A percentile compares a stretch with the other conserved stretches of the same genome.
phyloP scores from a whole-genome alignment of 2,329 filamentous ascomycete genomes.

The Paecilomyces sp. region DNA sequence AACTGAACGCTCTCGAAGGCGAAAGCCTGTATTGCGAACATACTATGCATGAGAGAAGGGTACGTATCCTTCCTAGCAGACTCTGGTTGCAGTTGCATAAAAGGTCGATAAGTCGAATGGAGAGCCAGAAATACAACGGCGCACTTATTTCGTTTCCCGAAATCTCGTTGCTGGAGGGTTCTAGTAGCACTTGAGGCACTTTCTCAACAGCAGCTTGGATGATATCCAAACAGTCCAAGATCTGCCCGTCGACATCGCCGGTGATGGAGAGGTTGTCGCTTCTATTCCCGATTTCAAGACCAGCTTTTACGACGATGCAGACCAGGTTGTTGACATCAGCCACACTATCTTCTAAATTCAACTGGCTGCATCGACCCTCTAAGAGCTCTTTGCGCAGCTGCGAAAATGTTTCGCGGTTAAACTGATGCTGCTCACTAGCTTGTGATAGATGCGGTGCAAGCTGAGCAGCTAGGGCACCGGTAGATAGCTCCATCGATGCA shows the following conservation, averaged over 20 bases:
- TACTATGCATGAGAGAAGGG: constrained; percentile 26
- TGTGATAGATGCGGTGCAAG: constrained; percentile 73
- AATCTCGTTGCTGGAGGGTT: constrained; percentile 56
- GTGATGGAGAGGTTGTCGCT: constrained; percentile 58
- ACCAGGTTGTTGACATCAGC: constrained; percentile 79
- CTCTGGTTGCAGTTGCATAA: constrained; percentile 35
- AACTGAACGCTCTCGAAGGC: constrained; percentile 20
- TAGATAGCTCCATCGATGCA: constrained; percentile 31
- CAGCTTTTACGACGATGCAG: constrained; percentile 73
- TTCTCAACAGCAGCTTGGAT: constrained; percentile 68
- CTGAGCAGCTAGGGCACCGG: constrained; percentile 81
- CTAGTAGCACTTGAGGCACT: constrained; percentile 60
- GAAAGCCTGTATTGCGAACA: constrained; percentile 25
- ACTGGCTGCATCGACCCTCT: constrained; percentile 35
- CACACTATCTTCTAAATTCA: constrained; percentile 56
- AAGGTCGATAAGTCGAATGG: constrained; percentile 46
- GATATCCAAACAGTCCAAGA: constrained; percentile 67
- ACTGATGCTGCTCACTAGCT: constrained; percentile 53
- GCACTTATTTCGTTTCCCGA: constrained; percentile 40
- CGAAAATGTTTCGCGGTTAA: constrained; percentile 67
- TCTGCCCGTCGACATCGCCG: constrained; percentile 29
- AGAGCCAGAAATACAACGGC: constrained; percentile 48
- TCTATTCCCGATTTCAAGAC: constrained; percentile 49
- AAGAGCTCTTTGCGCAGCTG: constrained; percentile 62
- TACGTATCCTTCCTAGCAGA: constrained; percentile 33